A percentile compares a stretch with the other conserved stretches of the same genome.
phyloP scores from a whole-genome alignment of 2,329 filamentous ascomycete genomes.

The Hypomyces rosellus region DNA sequence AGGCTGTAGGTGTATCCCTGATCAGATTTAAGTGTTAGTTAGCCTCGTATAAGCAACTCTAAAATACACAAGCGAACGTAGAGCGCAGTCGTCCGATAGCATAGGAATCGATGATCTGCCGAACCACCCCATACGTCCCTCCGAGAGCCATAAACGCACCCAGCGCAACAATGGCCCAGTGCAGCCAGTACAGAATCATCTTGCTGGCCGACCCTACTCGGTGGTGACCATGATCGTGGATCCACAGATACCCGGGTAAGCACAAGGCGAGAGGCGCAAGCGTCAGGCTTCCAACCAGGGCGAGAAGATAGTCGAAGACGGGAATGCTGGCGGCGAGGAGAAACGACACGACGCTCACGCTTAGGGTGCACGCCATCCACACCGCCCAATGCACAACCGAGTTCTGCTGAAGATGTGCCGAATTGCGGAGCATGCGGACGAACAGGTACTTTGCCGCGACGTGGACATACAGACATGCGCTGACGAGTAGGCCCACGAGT shows the following conservation, averaged over 20 bases:
- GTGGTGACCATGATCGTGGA: conserved; percentile 29
- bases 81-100: no score
- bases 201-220: conserved; percentile 22
- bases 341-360: conserved; percentile 23
- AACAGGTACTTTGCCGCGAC: conserved; percentile 36
- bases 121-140: conserved; percentile 40
- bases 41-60: no score
- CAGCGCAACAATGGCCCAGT: conserved; percentile 29
- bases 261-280: conserved; percentile 30
- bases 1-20: no score
- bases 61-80: no score
- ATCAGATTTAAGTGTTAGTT: no score
- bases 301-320: conserved; percentile 27
- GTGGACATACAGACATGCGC: conserved; percentile 23
- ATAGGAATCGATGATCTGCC: conserved; percentile 47
- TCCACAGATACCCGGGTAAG: conserved; percentile 30
- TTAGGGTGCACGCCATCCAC: conserved; percentile 29
- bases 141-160: conserved; percentile 33
- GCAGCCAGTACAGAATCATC: conserved; percentile 25
- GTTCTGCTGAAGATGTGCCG: conserved; percentile 30
- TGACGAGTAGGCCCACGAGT: conserved; percentile 12
- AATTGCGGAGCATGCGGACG: conserved; percentile 31
- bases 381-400: conserved; percentile 28
- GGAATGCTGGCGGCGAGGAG: conserved; percentile 28
- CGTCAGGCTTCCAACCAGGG: conserved; percentile 24